Conservation (phyloP, 2,329 filamentous ascomycete genomes). For the Stromatinia cepivora region DNA sequence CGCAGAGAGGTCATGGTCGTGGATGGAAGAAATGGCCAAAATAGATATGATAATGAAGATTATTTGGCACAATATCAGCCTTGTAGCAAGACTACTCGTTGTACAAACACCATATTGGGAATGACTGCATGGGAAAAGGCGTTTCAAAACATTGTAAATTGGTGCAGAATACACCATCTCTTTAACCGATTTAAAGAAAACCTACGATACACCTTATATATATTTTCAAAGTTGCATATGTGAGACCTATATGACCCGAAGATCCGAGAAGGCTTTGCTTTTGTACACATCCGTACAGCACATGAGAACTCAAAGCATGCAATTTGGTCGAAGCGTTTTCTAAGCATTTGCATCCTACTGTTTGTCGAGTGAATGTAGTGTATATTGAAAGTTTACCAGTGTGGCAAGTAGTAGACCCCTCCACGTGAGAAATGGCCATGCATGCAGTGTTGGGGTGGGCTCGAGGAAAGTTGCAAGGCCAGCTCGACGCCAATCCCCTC, state of each 20-base stretch:
- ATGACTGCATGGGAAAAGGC: constrained; percentile 29
- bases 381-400: background rate
- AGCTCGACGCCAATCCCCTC: background rate
- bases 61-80: constrained; percentile 6
- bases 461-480: background rate
- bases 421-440: background rate
- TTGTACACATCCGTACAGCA: background rate
- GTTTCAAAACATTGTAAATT: constrained; percentile 27
- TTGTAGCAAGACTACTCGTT: constrained; percentile 23
- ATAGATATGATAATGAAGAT: constrained; percentile 32
- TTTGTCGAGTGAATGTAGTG: background rate
- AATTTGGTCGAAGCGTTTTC: background rate
- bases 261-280: background rate
- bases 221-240: constrained; percentile 9
- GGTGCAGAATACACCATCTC: constrained; percentile 24
- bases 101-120: constrained; percentile 34
- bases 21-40: constrained; percentile 76
- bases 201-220: background rate
- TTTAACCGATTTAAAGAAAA: background rate
- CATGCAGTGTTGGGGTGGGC: background rate
- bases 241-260: background rate
- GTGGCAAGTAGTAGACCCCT: background rate
- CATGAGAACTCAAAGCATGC: background rate
- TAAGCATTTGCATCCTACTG: background rate
- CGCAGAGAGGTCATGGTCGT: constrained; percentile 66